Evolutionary conservation across 192 early-diverging fungal genomes (phyloP).

Genomic region (Coemansia sp.): DNA sequence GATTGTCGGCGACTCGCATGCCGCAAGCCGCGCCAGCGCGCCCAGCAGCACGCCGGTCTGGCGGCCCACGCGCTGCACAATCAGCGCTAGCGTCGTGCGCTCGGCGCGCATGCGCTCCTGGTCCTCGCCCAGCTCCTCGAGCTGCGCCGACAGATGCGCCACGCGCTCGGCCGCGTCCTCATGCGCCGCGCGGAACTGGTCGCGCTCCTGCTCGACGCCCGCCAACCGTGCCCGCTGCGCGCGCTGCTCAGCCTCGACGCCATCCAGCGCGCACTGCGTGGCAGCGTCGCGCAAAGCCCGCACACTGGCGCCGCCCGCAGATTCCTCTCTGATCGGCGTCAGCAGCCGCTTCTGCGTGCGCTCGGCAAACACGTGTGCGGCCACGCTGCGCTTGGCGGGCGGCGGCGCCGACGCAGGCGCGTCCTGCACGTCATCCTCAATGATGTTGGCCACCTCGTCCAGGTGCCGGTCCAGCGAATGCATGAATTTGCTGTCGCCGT

Average conservation of each 20-base stretch:
- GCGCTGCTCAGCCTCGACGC: constrained; percentile 22
- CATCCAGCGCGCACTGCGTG: constrained; percentile 17
- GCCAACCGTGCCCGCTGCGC: constrained; percentile 21
- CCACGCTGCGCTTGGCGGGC: background rate
- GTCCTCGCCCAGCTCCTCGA: constrained; percentile 40
- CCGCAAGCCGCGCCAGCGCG: constrained; percentile 20
- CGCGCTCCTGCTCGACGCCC: constrained; percentile 38
- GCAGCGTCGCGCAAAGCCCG: constrained; percentile 9
- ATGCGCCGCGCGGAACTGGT: constrained; percentile 39
- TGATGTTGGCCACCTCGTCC: constrained; percentile 33
- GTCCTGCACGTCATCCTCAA: constrained; percentile 23
- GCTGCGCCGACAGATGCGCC: constrained; percentile 25
- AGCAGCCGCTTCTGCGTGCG: constrained; percentile 20
- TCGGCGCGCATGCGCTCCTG: constrained; percentile 42
- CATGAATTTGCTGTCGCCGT: constrained; percentile 27
- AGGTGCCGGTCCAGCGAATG: constrained; percentile 35
- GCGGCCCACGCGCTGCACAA: constrained; percentile 25
- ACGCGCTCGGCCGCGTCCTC: constrained; percentile 38
- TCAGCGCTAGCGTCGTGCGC: constrained; percentile 27
- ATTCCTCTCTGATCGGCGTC: constrained; percentile 44
- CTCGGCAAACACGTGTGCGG: background rate
- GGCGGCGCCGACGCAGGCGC: background rate
- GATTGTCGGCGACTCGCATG: background rate
- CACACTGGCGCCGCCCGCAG: background rate
- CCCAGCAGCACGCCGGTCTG: constrained; percentile 32